These are phyloP conservation scores for Syzygium grande DNA, from an alignment of 345 rosid species.

Conservation along the genomic window DNA sequence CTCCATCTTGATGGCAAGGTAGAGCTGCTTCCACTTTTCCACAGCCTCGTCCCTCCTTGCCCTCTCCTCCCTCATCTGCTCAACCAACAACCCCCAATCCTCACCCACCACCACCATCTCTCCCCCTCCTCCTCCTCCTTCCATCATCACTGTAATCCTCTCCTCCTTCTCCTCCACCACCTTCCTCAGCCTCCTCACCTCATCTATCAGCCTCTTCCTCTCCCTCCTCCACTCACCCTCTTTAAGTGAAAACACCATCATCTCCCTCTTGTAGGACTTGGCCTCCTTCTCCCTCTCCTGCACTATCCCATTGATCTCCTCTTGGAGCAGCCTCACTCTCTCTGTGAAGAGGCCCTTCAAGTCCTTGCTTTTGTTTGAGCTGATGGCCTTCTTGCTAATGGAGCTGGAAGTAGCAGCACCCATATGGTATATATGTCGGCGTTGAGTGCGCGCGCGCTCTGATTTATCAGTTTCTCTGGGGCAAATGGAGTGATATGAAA, in stretches of 20 bases:
- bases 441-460: background rate
- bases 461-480: background rate
- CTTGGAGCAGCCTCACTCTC: constrained; percentile 35
- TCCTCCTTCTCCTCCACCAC: background rate
- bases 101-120: constrained; percentile 24
- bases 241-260: constrained; percentile 30
- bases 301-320: constrained; percentile 34
- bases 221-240: constrained; percentile 69
- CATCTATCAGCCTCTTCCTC: constrained; percentile 55
- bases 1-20: constrained; percentile 75
- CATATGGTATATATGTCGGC: background rate
- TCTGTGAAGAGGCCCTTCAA: constrained; percentile 14
- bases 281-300: constrained; percentile 35
- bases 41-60: constrained; percentile 60
- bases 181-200: constrained; percentile 44
- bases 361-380: constrained; percentile 27
- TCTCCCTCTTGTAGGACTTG: constrained; percentile 32
- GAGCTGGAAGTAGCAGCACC: background rate
- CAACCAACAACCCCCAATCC: constrained; percentile 17
- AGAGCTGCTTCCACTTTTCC: constrained; percentile 79
- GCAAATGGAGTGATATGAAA: background rate
- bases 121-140: background rate
- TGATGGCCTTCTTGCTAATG: background rate
- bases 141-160: constrained; percentile 1
- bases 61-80: constrained; percentile 63